Percentiles rank a stretch among this genome's conserved stretches.
phyloP scores from a whole-genome alignment of 768 basidiomycete genomes.

The Strobilomyces confusus region DNA sequence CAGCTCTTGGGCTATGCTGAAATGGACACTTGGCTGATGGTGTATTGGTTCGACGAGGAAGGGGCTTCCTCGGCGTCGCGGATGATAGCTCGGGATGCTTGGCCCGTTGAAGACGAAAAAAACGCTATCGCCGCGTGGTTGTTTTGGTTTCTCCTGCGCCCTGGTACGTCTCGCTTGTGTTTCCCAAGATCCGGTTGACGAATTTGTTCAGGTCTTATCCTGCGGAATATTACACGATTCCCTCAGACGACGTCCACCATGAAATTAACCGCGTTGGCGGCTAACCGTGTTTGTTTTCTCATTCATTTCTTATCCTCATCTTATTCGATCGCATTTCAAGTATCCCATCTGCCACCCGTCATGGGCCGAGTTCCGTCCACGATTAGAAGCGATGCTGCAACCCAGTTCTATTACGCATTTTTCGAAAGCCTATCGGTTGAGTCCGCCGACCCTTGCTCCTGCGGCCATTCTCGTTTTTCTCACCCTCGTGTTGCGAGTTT shows the following conservation, averaged over 20 bases:
- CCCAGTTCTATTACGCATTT: constrained; percentile 37
- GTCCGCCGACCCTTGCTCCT: constrained; percentile 58
- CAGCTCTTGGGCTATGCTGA: constrained; percentile 69
- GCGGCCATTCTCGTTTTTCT: constrained; percentile 73
- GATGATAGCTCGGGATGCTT: constrained; percentile 41
- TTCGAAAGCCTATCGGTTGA: constrained; percentile 42
- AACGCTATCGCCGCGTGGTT: constrained; percentile 73
- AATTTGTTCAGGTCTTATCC: constrained; percentile 43
- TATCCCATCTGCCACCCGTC: constrained; percentile 55
- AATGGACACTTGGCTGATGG: constrained; percentile 60
- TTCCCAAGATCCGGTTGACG: not conserved
- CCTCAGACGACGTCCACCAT: constrained; percentile 48
- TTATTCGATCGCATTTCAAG: constrained; percentile 35
- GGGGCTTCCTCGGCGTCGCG: constrained; percentile 52
- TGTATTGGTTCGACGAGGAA: constrained; percentile 59
- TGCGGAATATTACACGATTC: constrained; percentile 35
- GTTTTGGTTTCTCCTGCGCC: constrained; percentile 66
- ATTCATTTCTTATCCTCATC: constrained; percentile 14
- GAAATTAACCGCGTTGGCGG: constrained; percentile 63
- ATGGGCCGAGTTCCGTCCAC: constrained; percentile 56
- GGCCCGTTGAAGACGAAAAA: constrained; percentile 53
- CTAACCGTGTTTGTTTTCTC: constrained; percentile 47
- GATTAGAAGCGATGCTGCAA: constrained; percentile 18
- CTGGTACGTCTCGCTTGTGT: constrained; percentile 41
- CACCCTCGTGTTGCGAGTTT: constrained; percentile 39